These are phyloP conservation scores for Phytophthora crassamura DNA, from an alignment of 352 stramenopile species.

Conservation along the genomic window DNA sequence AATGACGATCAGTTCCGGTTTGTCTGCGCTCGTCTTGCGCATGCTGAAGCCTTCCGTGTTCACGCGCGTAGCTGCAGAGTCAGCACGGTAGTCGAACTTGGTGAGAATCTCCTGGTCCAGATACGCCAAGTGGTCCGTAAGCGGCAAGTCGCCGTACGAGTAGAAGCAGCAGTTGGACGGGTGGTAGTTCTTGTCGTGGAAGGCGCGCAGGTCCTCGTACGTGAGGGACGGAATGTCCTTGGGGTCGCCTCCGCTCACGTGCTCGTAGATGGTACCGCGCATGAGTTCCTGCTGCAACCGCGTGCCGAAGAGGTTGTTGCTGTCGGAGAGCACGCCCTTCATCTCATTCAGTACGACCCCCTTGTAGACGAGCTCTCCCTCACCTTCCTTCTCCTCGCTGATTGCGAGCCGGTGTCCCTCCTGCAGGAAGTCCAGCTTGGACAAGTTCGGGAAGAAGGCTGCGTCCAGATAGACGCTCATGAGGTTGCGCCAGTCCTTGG, in stretches of 20 bases:
- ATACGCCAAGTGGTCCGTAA: slow-evolving; percentile 79
- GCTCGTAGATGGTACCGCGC: slow-evolving; percentile 84
- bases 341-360: slow-evolving; percentile 99
- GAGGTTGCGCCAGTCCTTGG: slow-evolving; percentile 98
- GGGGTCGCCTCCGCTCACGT: slow-evolving; percentile 84
- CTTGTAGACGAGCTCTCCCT: slow-evolving; percentile 71
- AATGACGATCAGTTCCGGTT: slow-evolving; percentile 45
- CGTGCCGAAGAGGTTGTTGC: slow-evolving; percentile 93
- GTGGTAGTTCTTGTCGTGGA: slow-evolving; percentile 89
- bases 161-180: slow-evolving; percentile 91
- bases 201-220: slow-evolving; percentile 78
- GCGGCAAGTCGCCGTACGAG: slow-evolving; percentile 88
- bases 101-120: slow-evolving; percentile 72
- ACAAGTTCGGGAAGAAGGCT: slow-evolving; percentile 95
- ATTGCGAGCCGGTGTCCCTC: slow-evolving; percentile 84
- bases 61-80: slow-evolving; percentile 60
- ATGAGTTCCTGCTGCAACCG: slow-evolving; percentile 94
- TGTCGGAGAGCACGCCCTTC: slow-evolving; percentile 98
- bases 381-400: slow-evolving; percentile 36
- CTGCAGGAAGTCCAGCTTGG: slow-evolving; percentile 77
- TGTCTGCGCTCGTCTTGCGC: slow-evolving; percentile 27
- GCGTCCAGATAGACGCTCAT: slow-evolving; percentile 98
- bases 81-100: slow-evolving; percentile 67
- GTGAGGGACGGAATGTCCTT: slow-evolving; percentile 73
- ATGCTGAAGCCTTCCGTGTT: slow-evolving; percentile 54